phyloP scores from a whole-genome alignment of 176 grass and related monocot species.

The Bolboschoenus planiculmis region DNA sequence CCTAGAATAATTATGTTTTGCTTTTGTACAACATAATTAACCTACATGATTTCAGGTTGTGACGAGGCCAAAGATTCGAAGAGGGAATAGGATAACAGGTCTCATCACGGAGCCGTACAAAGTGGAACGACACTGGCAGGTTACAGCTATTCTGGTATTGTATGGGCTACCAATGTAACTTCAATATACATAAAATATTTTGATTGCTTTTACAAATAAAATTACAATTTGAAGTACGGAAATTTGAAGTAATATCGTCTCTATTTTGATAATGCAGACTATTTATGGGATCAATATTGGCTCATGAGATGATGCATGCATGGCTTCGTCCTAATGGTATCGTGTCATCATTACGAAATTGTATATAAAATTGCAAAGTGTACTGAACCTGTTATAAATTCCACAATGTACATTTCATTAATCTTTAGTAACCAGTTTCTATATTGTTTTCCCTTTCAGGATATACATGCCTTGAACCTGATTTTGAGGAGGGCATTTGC shows the following conservation, averaged over 20 bases:
- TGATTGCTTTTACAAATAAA: background rate
- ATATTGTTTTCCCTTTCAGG: constrained; percentile 29
- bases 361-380: background rate
- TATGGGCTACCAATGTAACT: constrained; percentile 74
- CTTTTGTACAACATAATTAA: constrained; percentile 7
- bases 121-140: constrained; percentile 53
- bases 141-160: constrained; percentile 86
- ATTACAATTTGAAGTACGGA: background rate
- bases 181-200: background rate
- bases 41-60: constrained; percentile 39
- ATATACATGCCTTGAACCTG: constrained; percentile 40
- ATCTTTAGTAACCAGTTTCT: background rate
- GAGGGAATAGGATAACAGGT: constrained; percentile 53
- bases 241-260: background rate
- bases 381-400: background rate
- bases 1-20: background rate
- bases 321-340: constrained; percentile 85
- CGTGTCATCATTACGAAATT: background rate
- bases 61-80: constrained; percentile 50
- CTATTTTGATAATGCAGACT: constrained; percentile 50
- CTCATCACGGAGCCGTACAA: constrained; percentile 42
- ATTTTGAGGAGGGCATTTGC: constrained; percentile 76
- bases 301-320: constrained; percentile 98
- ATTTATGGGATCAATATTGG: constrained; percentile 86
- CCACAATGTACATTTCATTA: background rate